These are phyloP conservation scores for Neohortaea acidophila DNA, from an alignment of 495 filamentous ascomycete genomes.

Conservation along the genomic window DNA sequence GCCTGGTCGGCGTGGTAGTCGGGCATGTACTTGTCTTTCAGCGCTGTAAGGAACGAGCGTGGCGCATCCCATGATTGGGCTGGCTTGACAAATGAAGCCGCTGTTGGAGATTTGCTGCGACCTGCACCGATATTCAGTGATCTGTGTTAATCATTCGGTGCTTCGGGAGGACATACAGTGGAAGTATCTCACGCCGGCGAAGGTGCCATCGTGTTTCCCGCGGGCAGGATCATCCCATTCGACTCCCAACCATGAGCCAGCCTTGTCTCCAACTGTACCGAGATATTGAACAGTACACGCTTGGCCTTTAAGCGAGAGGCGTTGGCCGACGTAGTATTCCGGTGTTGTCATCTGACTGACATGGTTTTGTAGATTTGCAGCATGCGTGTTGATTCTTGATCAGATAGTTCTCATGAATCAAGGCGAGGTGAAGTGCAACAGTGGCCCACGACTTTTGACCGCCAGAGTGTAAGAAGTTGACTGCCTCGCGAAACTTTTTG, in stretches of 20 bases:
- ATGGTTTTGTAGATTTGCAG: too few species aligned
- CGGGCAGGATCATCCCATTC: conserved; percentile 83
- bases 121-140: conserved; percentile 36
- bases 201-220: conserved; percentile 80
- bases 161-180: conserved; percentile 40
- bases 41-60: conserved; percentile 59
- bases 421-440: too few species aligned
- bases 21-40: conserved; percentile 66
- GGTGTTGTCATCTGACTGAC: too few species aligned
- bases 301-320: conserved; percentile 58
- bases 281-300: conserved; percentile 75
- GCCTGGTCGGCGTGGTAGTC: conserved; percentile 8
- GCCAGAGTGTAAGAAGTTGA: too few species aligned
- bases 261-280: conserved; percentile 58
- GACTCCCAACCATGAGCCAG: conserved; percentile 78
- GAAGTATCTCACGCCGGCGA: conserved; percentile 70
- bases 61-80: conserved; percentile 50
- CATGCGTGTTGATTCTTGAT: too few species aligned
- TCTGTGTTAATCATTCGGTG: conserved; percentile 3
- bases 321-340: conserved; percentile 42
- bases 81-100: conserved; percentile 77
- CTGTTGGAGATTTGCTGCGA: conserved; percentile 45
- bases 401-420: too few species aligned
- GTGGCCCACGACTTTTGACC: too few species aligned
- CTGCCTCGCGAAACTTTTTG: too few species aligned